Percentiles rank a stretch among this genome's conserved stretches.
Conservation (phyloP, 176 grass and related monocot genomes). For the Hsuehochloa calcarea region DNA sequence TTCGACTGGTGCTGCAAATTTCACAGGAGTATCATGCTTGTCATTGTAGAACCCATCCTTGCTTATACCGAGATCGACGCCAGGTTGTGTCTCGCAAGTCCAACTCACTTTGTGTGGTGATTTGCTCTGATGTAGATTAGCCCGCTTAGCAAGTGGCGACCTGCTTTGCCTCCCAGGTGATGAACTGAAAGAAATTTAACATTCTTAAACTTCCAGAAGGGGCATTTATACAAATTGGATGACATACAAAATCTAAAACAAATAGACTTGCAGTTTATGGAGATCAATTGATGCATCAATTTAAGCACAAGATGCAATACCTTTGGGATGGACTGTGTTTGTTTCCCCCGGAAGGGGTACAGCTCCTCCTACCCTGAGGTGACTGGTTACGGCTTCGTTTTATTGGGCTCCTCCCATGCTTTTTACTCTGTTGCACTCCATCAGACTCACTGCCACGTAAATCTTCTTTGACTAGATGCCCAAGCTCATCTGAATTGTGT, state of each 20-base stretch:
- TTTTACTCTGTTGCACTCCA: slow-evolving; percentile 39
- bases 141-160: slow-evolving; percentile 37
- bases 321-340: slow-evolving; percentile 33
- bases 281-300: slow-evolving; percentile 22
- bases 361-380: slow-evolving; percentile 35
- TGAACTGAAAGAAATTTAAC: slow-evolving; percentile 51
- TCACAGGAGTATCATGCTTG: neutral
- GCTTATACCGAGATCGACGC: neutral
- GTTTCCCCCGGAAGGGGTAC: slow-evolving; percentile 27
- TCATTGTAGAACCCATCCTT: neutral
- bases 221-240: neutral
- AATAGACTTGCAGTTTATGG: neutral
- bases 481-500: slow-evolving; percentile 42
- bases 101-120: slow-evolving; percentile 6
- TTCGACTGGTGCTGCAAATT: neutral
- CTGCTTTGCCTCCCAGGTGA: slow-evolving; percentile 52
- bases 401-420: slow-evolving; percentile 20
- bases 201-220: slow-evolving; percentile 29
- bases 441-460: slow-evolving; percentile 50
- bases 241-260: slow-evolving; percentile 4
- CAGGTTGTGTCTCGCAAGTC: neutral
- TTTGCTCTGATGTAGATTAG: slow-evolving; percentile 30
- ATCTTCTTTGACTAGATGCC: slow-evolving; percentile 43
- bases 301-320: slow-evolving; percentile 32
- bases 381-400: slow-evolving; percentile 51